Conservation (phyloP, 371 early-diverging fungal genomes). For the Rhizopus arrhizus region DNA sequence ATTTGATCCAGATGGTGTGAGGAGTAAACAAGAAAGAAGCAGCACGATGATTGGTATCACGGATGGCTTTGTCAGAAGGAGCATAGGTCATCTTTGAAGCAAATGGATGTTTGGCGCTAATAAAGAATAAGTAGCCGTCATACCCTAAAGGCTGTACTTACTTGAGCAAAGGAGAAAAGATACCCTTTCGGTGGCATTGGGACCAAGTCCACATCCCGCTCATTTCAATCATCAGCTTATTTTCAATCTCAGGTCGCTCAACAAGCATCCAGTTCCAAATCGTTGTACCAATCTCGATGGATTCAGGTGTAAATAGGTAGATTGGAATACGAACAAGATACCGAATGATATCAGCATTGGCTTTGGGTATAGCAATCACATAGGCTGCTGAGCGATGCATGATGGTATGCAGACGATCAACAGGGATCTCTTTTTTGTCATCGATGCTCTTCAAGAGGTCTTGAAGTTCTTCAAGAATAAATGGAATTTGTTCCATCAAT, state of each 20-base stretch:
- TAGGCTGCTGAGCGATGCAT: constrained; percentile 36
- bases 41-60: constrained; percentile 62
- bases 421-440: constrained; percentile 41
- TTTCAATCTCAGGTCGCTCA: constrained; percentile 73
- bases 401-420: constrained; percentile 52
- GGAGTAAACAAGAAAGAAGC: constrained; percentile 71
- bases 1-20: constrained; percentile 85
- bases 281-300: constrained; percentile 77
- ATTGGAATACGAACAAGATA: constrained; percentile 88
- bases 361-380: constrained; percentile 30
- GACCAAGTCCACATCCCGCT: constrained; percentile 84
- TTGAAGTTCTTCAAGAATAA: constrained; percentile 44
- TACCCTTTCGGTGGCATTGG: constrained; percentile 73
- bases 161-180: constrained; percentile 67
- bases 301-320: constrained; percentile 73
- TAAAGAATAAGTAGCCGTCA: neutral
- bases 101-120: constrained; percentile 75
- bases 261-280: constrained; percentile 91
- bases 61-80: constrained; percentile 81
- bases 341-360: constrained; percentile 75
- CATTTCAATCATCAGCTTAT: constrained; percentile 84
- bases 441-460: constrained; percentile 47
- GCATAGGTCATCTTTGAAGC: constrained; percentile 90
- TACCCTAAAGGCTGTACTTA: constrained; percentile 6
- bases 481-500: constrained; percentile 44